These are phyloP conservation scores for Scutellaria barbata DNA, from an alignment of 257 asterid species.

Conservation along the genomic window DNA sequence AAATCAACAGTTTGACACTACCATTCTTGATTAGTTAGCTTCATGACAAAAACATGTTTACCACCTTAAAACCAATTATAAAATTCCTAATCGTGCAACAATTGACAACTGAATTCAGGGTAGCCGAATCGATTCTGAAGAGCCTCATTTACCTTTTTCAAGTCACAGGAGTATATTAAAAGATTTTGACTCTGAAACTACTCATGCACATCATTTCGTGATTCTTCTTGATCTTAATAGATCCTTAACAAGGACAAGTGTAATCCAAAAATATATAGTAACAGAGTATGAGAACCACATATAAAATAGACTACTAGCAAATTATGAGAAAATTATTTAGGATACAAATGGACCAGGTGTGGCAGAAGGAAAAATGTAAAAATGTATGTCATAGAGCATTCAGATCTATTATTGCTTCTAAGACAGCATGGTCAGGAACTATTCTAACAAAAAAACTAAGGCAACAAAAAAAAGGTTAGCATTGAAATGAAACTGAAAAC, in stretches of 20 bases:
- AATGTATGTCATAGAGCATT: constrained; percentile 4
- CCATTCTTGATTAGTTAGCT: constrained; percentile 12
- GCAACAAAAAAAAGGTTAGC: constrained; percentile 29
- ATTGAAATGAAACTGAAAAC: constrained; percentile 25
- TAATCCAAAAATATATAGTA: background rate
- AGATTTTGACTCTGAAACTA: background rate
- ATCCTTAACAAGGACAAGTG: constrained; percentile 11
- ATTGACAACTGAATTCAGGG: too few species aligned
- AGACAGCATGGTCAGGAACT: constrained; percentile 3
- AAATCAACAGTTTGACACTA: background rate
- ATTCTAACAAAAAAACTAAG: constrained; percentile 9
- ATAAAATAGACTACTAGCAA: constrained; percentile 1
- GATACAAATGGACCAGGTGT: constrained; percentile 9
- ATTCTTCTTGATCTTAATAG: background rate
- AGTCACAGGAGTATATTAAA: background rate
- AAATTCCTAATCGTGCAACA: constrained; percentile 7
- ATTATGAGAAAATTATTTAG: constrained; percentile 11
- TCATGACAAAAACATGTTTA: background rate
- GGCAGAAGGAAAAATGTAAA: constrained; percentile 19
- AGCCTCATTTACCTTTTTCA: constrained; percentile 1
- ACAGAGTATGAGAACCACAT: constrained; percentile 8
- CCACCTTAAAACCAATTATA: constrained; percentile 1
- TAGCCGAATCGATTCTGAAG: too few species aligned
- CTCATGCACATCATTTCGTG: constrained; percentile 1
- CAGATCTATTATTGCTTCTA: constrained; percentile 23